Base-by-base conservation (phyloP, 2,329 filamentous ascomycete genomes). In the Fusarium udum region DNA sequence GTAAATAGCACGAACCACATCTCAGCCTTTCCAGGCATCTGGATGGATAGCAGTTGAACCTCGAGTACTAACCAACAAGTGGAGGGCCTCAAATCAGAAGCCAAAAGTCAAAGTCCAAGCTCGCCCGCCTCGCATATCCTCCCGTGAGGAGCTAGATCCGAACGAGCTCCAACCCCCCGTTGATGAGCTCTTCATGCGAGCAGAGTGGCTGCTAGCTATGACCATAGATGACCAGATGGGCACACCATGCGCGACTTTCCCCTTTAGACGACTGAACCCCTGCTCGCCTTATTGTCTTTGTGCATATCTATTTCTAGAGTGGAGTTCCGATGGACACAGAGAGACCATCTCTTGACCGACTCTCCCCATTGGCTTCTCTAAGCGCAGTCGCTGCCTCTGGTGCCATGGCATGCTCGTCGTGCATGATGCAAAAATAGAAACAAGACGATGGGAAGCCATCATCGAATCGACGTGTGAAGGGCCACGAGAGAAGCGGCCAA, bases 361-460 rank as follows among this genome's bases (percentile, higher is more conserved):
- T 78, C 75, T 74, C 77, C 79, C 82, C 79, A 86, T 86, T 86
- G 85, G 85, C 75, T 78, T 78, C 78, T 83, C 78, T 85, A 85
- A 86, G 85, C 85, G 84, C 85, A 86, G 78, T 75, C 69, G 75
- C 74, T 77, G 69, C 43, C 75, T 74, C 55, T 79, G 60, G 75
- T 79, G 76, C 72, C 67, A 78, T 78, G 77, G 71, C 74, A 73
- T 62, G 69, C 72, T 69, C 69, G 64, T 71, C 65, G 67, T 75
- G 74, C 72, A 74, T 76, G 77, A 77, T 80, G 75, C 80, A 82
- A 82, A 82, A 82, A 82, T 82, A 82, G 81, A 75, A 82, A 82
- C 79, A 81, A 26, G 61, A 52, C 57, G 63, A 65, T 71, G 63
- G 69, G 68, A 74, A 77, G 64, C 72, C 70, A 77, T 70, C 67